phyloP scores from a whole-genome alignment of 2,329 filamentous ascomycete species.

The Cryphonectria nitschkei region DNA sequence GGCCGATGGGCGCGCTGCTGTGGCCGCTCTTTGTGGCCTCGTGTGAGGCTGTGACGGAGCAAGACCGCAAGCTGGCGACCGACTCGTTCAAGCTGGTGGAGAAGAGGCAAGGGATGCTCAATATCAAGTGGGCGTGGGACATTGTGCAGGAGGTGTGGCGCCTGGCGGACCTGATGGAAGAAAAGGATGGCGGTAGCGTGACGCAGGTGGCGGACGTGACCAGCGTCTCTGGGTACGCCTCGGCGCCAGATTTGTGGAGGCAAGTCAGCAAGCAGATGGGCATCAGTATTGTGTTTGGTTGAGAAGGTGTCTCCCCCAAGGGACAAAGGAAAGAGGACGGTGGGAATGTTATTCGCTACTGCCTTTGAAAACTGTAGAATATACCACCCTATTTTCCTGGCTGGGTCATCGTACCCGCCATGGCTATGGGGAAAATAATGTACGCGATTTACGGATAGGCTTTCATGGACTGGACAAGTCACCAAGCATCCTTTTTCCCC shows the following conservation, averaged over 20 bases:
- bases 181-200: slow-evolving; percentile 26
- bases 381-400: not conserved
- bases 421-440: not conserved
- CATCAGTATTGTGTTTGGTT: slow-evolving; percentile 63
- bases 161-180: slow-evolving; percentile 47
- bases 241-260: slow-evolving; percentile 54
- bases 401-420: not conserved
- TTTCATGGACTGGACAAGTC: no score
- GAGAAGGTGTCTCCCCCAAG: slow-evolving; percentile 29
- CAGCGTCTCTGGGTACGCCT: not conserved
- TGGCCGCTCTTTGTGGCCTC: slow-evolving; percentile 68
- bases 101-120: slow-evolving; percentile 65
- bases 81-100: slow-evolving; percentile 57
- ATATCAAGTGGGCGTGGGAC: slow-evolving; percentile 64
- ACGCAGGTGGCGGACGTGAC: slow-evolving; percentile 9
- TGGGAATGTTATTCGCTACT: not conserved
- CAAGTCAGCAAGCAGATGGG: slow-evolving; percentile 62
- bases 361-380: not conserved
- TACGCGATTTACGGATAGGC: not conserved
- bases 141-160: slow-evolving; percentile 66
- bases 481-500: no score
- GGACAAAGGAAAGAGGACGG: not conserved
- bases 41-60: slow-evolving; percentile 57
- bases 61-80: slow-evolving; percentile 56
- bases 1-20: slow-evolving; percentile 66